Evolutionary conservation across 1,284 basidiomycete species (phyloP).

Genomic region (Ceratobasidium sp.): DNA sequence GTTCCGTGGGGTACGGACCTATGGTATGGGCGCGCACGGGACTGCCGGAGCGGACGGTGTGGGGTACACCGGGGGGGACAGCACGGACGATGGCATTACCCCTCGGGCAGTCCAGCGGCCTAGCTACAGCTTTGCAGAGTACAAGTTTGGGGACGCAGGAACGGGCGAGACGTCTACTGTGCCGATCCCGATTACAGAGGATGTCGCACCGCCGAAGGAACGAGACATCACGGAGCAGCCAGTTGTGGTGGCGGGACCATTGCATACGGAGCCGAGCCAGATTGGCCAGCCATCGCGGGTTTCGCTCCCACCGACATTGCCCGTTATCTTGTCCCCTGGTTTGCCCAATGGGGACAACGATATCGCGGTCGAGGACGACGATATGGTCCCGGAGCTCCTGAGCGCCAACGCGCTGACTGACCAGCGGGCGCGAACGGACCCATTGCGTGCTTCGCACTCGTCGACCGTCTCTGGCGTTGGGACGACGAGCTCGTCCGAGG

Average conservation of each 20-base stretch:
- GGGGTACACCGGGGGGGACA: background rate
- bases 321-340: conserved; percentile 18
- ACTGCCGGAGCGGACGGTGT: conserved; percentile 4
- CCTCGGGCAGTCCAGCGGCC: background rate
- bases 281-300: background rate
- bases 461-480: conserved; percentile 31
- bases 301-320: conserved; percentile 28
- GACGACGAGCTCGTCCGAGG: conserved; percentile 37
- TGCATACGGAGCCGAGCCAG: background rate
- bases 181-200: conserved; percentile 20
- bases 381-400: conserved; percentile 36
- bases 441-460: conserved; percentile 36
- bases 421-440: conserved; percentile 25
- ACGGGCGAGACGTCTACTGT: conserved; percentile 17
- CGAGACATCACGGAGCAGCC: background rate
- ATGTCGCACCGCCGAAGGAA: background rate
- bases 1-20: background rate
- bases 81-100: background rate
- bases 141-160: conserved; percentile 31
- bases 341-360: conserved; percentile 9
- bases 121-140: conserved; percentile 17
- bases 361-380: conserved; percentile 36
- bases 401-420: conserved; percentile 16
- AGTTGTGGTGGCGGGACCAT: background rate
- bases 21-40: conserved; percentile 15